A percentile compares a stretch with the other conserved stretches of the same genome.
Evolutionary conservation across 2,329 filamentous ascomycete genomes (phyloP).

Genomic region (Neofusicoccum sp.): DNA sequence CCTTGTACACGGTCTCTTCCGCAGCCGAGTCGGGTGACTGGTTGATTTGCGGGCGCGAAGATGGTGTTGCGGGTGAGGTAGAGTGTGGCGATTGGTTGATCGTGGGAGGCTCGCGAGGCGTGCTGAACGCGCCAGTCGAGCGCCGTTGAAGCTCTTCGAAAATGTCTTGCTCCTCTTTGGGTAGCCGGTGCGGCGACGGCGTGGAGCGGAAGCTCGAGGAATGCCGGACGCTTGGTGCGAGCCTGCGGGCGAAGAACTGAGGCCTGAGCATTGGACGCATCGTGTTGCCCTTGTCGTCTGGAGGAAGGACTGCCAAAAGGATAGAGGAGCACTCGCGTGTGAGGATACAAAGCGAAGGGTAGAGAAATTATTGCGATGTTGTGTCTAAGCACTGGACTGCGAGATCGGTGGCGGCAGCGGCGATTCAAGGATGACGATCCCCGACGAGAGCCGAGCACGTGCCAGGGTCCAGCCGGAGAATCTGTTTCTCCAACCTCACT

Average conservation of each 20-base stretch:
- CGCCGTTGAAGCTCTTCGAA: constrained; percentile 81
- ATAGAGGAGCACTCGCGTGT: no score
- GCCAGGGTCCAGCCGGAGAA: constrained; percentile 9
- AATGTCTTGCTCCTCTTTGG: constrained; percentile 82
- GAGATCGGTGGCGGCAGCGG: constrained; percentile 9
- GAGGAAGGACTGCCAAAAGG: no score
- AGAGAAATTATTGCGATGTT: neutral
- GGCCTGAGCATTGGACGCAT: constrained; percentile 10
- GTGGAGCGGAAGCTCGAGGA: constrained; percentile 34
- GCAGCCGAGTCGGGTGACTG: constrained; percentile 31
- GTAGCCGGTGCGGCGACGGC: constrained; percentile 80
- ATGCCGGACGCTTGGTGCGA: constrained; percentile 9
- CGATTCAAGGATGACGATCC: neutral
- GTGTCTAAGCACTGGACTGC: neutral
- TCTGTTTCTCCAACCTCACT: constrained; percentile 10
- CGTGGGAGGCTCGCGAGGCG: constrained; percentile 49
- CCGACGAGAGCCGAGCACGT: neutral
- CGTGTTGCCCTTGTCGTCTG: neutral
- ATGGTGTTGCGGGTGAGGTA: constrained; percentile 28
- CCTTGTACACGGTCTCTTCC: constrained; percentile 37
- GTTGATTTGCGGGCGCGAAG: constrained; percentile 31
- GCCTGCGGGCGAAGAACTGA: neutral
- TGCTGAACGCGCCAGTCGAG: constrained; percentile 76
- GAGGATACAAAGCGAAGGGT: no score
- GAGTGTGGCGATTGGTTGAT: constrained; percentile 28